Percentiles rank a stretch among this genome's conserved stretches.
Evolutionary conservation across 225 moss, liverwort and hornwort species (phyloP).

Genomic region (Anthoceros angustus): DNA sequence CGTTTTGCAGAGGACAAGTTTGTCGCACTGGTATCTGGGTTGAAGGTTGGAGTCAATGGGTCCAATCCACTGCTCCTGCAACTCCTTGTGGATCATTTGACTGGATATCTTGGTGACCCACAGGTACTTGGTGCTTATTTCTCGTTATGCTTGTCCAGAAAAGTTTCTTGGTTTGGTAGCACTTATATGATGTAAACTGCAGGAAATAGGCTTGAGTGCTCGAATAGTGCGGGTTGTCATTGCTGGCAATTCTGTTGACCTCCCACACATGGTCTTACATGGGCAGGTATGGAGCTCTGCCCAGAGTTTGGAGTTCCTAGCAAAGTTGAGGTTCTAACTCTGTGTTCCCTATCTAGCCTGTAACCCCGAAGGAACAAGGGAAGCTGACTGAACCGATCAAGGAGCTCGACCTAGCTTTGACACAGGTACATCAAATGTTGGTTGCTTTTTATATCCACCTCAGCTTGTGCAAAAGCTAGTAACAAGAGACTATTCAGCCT

Average conservation of each 20-base stretch:
- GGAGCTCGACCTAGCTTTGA: conserved; percentile 75
- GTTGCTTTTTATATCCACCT: background rate
- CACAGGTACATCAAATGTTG: conserved; percentile 36
- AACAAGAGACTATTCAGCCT: background rate
- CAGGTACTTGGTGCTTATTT: conserved; percentile 26
- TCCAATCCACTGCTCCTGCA: conserved; percentile 79
- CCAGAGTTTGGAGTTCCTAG: background rate
- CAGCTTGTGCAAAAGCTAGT: background rate
- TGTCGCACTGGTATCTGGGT: conserved; percentile 59
- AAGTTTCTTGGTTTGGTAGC: conserved; percentile 6
- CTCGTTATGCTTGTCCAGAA: conserved; percentile 7
- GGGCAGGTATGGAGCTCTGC: conserved; percentile 45
- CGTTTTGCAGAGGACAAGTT: conserved; percentile 57
- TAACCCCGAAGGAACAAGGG: conserved; percentile 67
- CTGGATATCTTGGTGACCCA: conserved; percentile 83
- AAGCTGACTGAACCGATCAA: conserved; percentile 86
- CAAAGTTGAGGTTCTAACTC: background rate
- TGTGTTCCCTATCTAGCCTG: conserved; percentile 33
- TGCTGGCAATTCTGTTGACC: conserved; percentile 86
- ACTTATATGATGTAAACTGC: background rate
- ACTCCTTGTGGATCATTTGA: conserved; percentile 84
- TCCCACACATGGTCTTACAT: conserved; percentile 51
- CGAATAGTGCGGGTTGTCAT: conserved; percentile 72
- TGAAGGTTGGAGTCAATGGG: conserved; percentile 60
- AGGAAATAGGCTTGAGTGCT: conserved; percentile 89